phyloP scores from a whole-genome alignment of 495 filamentous ascomycete genomes.

The Sporormia fimetaria region DNA sequence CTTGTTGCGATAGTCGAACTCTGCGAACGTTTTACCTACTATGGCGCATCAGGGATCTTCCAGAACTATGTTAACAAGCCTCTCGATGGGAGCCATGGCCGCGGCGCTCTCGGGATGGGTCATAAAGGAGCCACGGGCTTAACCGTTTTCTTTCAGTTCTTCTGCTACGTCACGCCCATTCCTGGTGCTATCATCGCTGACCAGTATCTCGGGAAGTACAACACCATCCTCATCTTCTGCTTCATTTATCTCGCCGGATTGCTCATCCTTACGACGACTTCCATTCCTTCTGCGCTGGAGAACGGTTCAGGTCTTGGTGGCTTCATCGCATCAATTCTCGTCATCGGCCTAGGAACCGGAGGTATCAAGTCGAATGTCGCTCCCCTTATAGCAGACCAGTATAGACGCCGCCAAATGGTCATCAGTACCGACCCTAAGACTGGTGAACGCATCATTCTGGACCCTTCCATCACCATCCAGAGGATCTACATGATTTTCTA shows the following conservation, averaged over 20 bases:
- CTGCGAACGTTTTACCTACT: slow-evolving; percentile 59
- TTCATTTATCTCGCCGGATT: slow-evolving; percentile 36
- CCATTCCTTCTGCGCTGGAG: slow-evolving; percentile 28
- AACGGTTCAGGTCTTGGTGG: slow-evolving; percentile 27
- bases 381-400: slow-evolving; percentile 65
- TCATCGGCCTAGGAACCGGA: slow-evolving; percentile 54
- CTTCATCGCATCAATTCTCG: slow-evolving; percentile 35
- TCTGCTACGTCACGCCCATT: slow-evolving; percentile 48
- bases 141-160: slow-evolving; percentile 53
- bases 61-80: slow-evolving; percentile 50
- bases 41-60: slow-evolving; percentile 44
- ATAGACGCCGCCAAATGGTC: slow-evolving; percentile 50
- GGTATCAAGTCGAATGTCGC: slow-evolving; percentile 66
- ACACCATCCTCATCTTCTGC: slow-evolving; percentile 52
- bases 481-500: slow-evolving; percentile 60
- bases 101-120: slow-evolving; percentile 46
- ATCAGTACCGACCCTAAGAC: slow-evolving; percentile 39
- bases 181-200: slow-evolving; percentile 51
- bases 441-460: slow-evolving; percentile 65
- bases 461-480: slow-evolving; percentile 63
- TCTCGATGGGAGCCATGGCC: slow-evolving; percentile 29
- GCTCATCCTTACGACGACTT: slow-evolving; percentile 32
- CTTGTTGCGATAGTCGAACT: slow-evolving; percentile 52
- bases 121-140: slow-evolving; percentile 46
- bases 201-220: slow-evolving; percentile 57